Evolutionary conservation across 305 asterid species (phyloP).

Genomic region (Striga hermonthica): DNA sequence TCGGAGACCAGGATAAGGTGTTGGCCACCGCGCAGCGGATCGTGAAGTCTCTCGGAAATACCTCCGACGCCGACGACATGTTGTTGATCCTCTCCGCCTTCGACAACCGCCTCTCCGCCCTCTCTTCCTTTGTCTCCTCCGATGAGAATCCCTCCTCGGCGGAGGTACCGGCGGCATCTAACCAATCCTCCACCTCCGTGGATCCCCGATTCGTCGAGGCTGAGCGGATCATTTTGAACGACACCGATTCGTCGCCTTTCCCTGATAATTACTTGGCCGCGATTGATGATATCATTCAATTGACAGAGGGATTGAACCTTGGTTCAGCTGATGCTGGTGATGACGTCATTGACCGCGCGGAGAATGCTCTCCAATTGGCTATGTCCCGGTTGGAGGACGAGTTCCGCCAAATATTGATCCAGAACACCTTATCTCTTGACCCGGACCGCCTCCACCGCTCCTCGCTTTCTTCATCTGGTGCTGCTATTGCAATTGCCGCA

Average conservation of each 20-base stretch:
- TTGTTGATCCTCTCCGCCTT: slow-evolving; percentile 65
- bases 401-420: slow-evolving; percentile 57
- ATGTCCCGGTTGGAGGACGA: slow-evolving; percentile 89
- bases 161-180: slow-evolving; percentile 10
- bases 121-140: slow-evolving; percentile 57
- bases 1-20: slow-evolving; percentile 75
- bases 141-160: slow-evolving; percentile 36
- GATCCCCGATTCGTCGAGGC: slow-evolving; percentile 56
- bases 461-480: slow-evolving; percentile 54
- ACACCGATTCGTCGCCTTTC: slow-evolving; percentile 38
- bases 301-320: slow-evolving; percentile 66
- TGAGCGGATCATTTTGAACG: slow-evolving; percentile 52
- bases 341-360: slow-evolving; percentile 67
- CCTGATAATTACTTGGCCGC: slow-evolving; percentile 56
- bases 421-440: slow-evolving; percentile 62
- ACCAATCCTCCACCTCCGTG: slow-evolving; percentile 33
- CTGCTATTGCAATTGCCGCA: slow-evolving; percentile 64
- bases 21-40: slow-evolving; percentile 89
- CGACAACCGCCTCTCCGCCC: slow-evolving; percentile 78
- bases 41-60: slow-evolving; percentile 68
- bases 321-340: slow-evolving; percentile 33
- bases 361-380: slow-evolving; percentile 69
- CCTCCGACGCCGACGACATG: slow-evolving; percentile 77
- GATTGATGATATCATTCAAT: slow-evolving; percentile 63
- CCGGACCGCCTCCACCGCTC: slow-evolving; percentile 63